Evolutionary conservation across 495 filamentous ascomycete species (phyloP).

Genomic region (Hapsidospora chrysogenum): DNA sequence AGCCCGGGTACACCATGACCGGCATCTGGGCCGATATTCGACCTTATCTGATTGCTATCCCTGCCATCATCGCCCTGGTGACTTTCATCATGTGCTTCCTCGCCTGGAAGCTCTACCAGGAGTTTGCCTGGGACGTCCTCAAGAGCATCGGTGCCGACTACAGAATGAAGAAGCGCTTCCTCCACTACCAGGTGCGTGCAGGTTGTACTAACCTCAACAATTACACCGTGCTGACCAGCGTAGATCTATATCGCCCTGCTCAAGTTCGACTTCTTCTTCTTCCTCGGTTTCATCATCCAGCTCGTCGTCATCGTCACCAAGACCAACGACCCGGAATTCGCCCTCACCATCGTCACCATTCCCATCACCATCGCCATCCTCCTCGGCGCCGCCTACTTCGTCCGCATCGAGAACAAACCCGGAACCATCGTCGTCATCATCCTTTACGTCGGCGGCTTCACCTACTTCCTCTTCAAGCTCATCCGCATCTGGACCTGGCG

Average conservation of each 20-base stretch:
- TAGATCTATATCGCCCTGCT: slow-evolving; percentile 95
- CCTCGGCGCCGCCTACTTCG: slow-evolving; percentile 66
- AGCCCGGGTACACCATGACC: slow-evolving; percentile 15
- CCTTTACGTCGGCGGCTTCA: slow-evolving; percentile 76
- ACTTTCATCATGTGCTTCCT: slow-evolving; percentile 56
- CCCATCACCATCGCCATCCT: slow-evolving; percentile 82
- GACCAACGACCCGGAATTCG: slow-evolving; percentile 55
- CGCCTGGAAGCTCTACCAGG: slow-evolving; percentile 90
- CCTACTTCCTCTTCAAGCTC: slow-evolving; percentile 97
- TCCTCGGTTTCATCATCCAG: slow-evolving; percentile 94
- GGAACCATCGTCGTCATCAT: slow-evolving; percentile 69
- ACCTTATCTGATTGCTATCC: slow-evolving; percentile 72
- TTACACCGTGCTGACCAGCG: slow-evolving; percentile 12
- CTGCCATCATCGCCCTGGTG: slow-evolving; percentile 62
- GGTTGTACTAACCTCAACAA: slow-evolving; percentile 1
- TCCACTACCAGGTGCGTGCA: slow-evolving; percentile 74
- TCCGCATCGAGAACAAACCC: slow-evolving; percentile 59
- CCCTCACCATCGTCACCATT: slow-evolving; percentile 72
- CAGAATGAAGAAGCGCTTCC: slow-evolving; percentile 87
- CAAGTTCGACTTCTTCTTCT: slow-evolving; percentile 99
- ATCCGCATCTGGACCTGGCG: slow-evolving; percentile 47
- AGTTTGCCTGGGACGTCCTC: slow-evolving; percentile 98
- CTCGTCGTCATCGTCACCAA: slow-evolving; percentile 82
- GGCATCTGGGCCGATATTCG: slow-evolving; percentile 49
- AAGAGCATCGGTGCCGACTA: slow-evolving; percentile 98